A percentile compares a stretch with the other conserved stretches of the same genome.
Conservation (phyloP, 2,329 filamentous ascomycete species). For the Rhinocladiella mackenziei region DNA sequence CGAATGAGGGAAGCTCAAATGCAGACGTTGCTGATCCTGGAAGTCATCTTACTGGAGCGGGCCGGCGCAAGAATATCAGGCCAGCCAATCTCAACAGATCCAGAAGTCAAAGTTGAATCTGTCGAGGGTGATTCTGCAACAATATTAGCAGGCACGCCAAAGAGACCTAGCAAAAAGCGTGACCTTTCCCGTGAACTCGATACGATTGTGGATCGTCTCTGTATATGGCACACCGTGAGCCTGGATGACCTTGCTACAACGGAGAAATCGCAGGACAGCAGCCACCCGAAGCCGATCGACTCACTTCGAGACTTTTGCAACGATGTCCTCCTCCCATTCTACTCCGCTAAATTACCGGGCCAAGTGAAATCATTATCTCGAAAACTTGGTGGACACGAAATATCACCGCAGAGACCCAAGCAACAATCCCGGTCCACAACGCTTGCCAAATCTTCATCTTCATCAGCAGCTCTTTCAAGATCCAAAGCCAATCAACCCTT, state of each 20-base stretch:
- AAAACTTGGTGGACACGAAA: conserved; percentile 44
- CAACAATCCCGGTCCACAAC: conserved; percentile 14
- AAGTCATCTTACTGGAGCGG: conserved; percentile 44
- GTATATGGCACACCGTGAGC: conserved; percentile 50
- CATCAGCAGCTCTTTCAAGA: conserved; percentile 35
- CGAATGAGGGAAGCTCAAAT: conserved; percentile 48
- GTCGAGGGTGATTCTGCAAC: conserved; percentile 23
- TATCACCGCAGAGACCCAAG: conserved; percentile 35
- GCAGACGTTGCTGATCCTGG: conserved; percentile 48
- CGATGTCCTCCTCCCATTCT: conserved; percentile 50
- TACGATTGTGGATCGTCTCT: conserved; percentile 46
- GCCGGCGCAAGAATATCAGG: conserved; percentile 11
- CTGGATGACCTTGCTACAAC: conserved; percentile 36
- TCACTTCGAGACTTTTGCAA: conserved; percentile 49
- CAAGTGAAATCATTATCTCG: conserved; percentile 45
- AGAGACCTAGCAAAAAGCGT: conserved; percentile 38
- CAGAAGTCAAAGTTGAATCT: conserved; percentile 40
- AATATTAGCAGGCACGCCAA: conserved; percentile 20
- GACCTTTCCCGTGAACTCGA: conserved; percentile 45
- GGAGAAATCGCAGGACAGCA: conserved; percentile 27
- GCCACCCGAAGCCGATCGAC: conserved; percentile 35
- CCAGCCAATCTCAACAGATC: conserved; percentile 37
- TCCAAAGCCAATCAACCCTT: conserved; percentile 29
- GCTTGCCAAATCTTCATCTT: conserved; percentile 52
- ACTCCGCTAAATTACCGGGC: conserved; percentile 45